These are phyloP conservation scores for Lophium mytilinum DNA, from an alignment of 495 filamentous ascomycete genomes.

Conservation along the genomic window DNA sequence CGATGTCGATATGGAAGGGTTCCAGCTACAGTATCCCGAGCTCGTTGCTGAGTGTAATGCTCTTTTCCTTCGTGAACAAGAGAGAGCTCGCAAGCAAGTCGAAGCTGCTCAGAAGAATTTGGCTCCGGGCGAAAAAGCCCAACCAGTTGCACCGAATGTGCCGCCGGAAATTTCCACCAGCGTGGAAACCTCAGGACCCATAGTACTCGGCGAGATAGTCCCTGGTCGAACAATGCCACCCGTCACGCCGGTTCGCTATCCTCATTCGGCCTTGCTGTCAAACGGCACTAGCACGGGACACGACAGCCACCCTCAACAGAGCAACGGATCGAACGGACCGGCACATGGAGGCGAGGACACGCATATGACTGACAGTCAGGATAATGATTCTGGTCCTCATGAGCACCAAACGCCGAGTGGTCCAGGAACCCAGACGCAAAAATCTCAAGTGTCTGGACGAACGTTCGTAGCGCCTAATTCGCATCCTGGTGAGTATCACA, in stretches of 20 bases:
- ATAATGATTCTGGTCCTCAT: slow-evolving; percentile 39
- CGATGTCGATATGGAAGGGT: slow-evolving; percentile 73
- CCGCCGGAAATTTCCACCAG: slow-evolving; percentile 43
- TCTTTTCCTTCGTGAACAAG: slow-evolving; percentile 64
- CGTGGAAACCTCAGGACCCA: slow-evolving; percentile 44
- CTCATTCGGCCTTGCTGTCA: slow-evolving; percentile 43
- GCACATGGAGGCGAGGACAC: slow-evolving; percentile 46
- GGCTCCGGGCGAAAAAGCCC: slow-evolving; percentile 34
- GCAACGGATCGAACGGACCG: slow-evolving; percentile 61
- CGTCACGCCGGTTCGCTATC: slow-evolving; percentile 41
- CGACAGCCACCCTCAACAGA: slow-evolving; percentile 44
- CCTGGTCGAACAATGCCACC: slow-evolving; percentile 38
- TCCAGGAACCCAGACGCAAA: slow-evolving; percentile 31
- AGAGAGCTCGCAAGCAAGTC: slow-evolving; percentile 33
- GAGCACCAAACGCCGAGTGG: slow-evolving; percentile 28
- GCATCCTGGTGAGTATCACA: slow-evolving; percentile 65
- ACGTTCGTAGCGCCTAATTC: slow-evolving; percentile 70
- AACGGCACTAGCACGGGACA: slow-evolving; percentile 45
- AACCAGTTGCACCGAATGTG: slow-evolving; percentile 33
- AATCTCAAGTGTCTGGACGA: slow-evolving; percentile 63
- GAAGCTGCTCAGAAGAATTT: slow-evolving; percentile 47
- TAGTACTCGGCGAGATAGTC: slow-evolving; percentile 53
- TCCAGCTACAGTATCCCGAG: slow-evolving; percentile 56
- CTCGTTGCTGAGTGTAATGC: slow-evolving; percentile 61
- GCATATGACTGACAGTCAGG: slow-evolving; percentile 53